phyloP scores from a whole-genome alignment of 495 filamentous ascomycete species.

The Xylaria castorea region DNA sequence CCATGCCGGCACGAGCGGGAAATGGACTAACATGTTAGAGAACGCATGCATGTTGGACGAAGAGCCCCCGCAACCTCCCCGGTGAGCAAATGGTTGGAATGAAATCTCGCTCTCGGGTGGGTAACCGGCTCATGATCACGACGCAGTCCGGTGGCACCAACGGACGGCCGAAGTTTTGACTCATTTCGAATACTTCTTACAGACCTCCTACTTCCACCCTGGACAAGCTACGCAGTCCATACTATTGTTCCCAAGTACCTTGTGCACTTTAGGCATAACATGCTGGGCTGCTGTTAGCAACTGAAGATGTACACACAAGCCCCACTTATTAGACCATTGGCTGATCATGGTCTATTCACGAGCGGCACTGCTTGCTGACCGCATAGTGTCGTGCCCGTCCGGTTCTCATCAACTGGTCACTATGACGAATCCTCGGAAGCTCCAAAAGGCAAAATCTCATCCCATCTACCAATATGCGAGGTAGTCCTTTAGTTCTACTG shows the following conservation, averaged over 20 bases:
- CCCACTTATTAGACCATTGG: conserved; percentile 19
- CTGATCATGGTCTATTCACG: conserved; percentile 40
- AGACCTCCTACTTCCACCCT: not conserved
- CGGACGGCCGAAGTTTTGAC: not conserved
- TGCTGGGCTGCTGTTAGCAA: conserved; percentile 7
- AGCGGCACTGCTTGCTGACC: conserved; percentile 37
- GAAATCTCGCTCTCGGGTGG: conserved; percentile 21
- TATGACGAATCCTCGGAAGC: conserved; percentile 13
- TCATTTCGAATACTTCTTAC: conserved; percentile 1
- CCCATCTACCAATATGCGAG: not conserved
- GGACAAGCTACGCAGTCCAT: not conserved
- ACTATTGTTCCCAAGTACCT: conserved; percentile 3
- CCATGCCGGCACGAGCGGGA: conserved; percentile 93
- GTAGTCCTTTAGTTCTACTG: not conserved
- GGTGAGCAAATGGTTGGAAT: conserved; percentile 37
- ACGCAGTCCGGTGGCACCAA: conserved; percentile 6
- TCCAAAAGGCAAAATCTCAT: not conserved
- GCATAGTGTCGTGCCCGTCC: conserved; percentile 27
- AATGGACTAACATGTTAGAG: conserved; percentile 98
- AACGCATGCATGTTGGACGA: conserved; percentile 98
- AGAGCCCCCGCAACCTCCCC: conserved; percentile 42
- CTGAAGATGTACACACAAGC: conserved; percentile 9
- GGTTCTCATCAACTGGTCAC: conserved; percentile 27
- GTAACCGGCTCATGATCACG: conserved; percentile 16
- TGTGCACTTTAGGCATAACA: conserved; percentile 20